phyloP scores from a whole-genome alignment of 2,329 filamentous ascomycete species.

The Coniochaeta pulveracea region DNA sequence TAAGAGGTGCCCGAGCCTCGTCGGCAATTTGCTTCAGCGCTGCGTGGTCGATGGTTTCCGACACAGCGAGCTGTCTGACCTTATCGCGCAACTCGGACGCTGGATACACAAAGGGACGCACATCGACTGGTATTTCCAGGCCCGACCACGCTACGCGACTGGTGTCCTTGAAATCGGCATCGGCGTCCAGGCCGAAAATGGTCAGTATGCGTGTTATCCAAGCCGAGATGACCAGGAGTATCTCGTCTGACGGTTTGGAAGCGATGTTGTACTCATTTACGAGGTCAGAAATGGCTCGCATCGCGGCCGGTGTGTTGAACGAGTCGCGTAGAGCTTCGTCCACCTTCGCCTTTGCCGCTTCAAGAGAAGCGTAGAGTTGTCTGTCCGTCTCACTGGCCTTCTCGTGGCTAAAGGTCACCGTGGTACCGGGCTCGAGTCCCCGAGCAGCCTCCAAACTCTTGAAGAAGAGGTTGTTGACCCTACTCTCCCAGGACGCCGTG shows the following conservation, averaged over 20 bases:
- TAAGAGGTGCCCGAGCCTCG: conserved; percentile 6
- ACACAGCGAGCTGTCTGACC: conserved; percentile 20
- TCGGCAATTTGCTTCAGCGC: conserved; percentile 10
- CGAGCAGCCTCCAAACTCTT: conserved; percentile 16
- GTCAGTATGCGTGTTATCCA: conserved; percentile 57
- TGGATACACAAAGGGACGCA: conserved; percentile 50
- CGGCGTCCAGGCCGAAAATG: conserved; percentile 50
- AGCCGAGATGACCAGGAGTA: conserved; percentile 28
- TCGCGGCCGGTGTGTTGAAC: conserved; percentile 55
- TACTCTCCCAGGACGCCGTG: conserved; percentile 52
- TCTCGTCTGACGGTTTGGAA: conserved; percentile 12
- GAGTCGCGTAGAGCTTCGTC: conserved; percentile 53
- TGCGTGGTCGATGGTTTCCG: conserved; percentile 24
- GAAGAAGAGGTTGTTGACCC: conserved; percentile 38
- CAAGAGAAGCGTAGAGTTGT: conserved; percentile 35
- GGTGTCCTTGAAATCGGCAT: conserved; percentile 22
- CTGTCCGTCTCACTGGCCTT: conserved; percentile 16
- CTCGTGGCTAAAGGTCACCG: not conserved
- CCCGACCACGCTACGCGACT: conserved; percentile 51
- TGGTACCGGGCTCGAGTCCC: conserved; percentile 9
- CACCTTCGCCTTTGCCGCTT: conserved; percentile 43
- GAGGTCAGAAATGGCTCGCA: conserved; percentile 50
- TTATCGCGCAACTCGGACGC: conserved; percentile 25
- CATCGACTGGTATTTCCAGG: conserved; percentile 46
- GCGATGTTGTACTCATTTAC: conserved; percentile 50